Evolutionary conservation across 352 stramenopile species (phyloP).

Genomic region (Pilasporangium apinafurcum): DNA sequence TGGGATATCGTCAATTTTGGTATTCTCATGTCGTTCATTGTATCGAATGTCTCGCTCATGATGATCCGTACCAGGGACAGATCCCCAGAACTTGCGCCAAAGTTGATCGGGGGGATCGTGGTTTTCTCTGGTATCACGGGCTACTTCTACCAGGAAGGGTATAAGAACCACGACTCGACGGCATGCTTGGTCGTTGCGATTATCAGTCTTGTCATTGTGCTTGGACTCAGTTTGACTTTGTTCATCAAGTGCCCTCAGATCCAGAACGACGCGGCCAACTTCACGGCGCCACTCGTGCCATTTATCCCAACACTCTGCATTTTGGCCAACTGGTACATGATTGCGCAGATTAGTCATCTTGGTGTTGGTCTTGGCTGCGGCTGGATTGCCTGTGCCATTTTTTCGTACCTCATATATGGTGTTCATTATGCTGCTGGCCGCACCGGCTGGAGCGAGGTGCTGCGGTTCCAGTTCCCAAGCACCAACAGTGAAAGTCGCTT

Average conservation of each 20-base stretch:
- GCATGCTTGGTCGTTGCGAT: slow-evolving; percentile 33
- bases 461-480: slow-evolving; percentile 25
- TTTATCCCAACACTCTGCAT: slow-evolving; percentile 51
- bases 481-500: too few relatives aligned
- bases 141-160: slow-evolving; percentile 59
- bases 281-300: slow-evolving; percentile 45
- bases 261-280: slow-evolving; percentile 19
- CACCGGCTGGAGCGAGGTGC: slow-evolving; percentile 28
- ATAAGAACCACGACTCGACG: slow-evolving; percentile 26
- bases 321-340: slow-evolving; percentile 60
- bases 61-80: slow-evolving; percentile 47
- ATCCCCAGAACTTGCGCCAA: slow-evolving; percentile 33
- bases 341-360: slow-evolving; percentile 35
- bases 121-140: slow-evolving; percentile 21
- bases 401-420: slow-evolving; percentile 64
- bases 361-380: slow-evolving; percentile 25
- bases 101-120: slow-evolving; percentile 26
- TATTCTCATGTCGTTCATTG: slow-evolving; percentile 82
- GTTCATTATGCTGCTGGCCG: slow-evolving; percentile 33
- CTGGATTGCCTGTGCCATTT: slow-evolving; percentile 34
- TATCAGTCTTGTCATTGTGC: slow-evolving; percentile 29
- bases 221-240: slow-evolving; percentile 23
- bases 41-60: slow-evolving; percentile 69
- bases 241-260: slow-evolving; percentile 42
- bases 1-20: slow-evolving; percentile 87